Percentiles rank a stretch among this genome's conserved stretches.
Evolutionary conservation across 2,329 filamentous ascomycete species (phyloP).

Genomic region (Emergomyces africanus): DNA sequence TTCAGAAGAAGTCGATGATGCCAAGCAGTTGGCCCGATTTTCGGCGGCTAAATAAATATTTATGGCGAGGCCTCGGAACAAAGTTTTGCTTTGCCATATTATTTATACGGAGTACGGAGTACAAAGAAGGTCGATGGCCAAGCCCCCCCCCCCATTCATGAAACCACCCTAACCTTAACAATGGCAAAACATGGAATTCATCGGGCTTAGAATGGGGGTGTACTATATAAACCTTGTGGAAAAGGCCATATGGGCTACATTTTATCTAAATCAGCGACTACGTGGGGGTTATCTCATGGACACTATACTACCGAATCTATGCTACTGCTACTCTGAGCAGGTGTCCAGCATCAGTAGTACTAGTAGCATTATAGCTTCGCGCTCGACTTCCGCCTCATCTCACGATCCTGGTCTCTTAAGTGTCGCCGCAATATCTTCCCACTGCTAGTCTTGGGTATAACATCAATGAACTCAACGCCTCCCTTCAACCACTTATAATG

Average conservation of each 20-base stretch:
- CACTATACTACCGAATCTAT: background rate
- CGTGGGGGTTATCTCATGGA: background rate
- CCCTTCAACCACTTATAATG: constrained; percentile 34
- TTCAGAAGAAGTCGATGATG: background rate
- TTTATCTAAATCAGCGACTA: background rate
- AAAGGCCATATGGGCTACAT: background rate
- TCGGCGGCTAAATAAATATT: no score
- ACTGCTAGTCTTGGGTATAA: constrained; percentile 34
- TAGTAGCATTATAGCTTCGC: constrained; percentile 6
- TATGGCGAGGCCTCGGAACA: background rate
- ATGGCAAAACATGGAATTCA: no score
- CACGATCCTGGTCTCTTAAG: constrained; percentile 25
- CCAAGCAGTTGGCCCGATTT: background rate
- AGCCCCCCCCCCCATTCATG: background rate
- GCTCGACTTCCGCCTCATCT: background rate
- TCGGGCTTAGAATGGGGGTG: no score
- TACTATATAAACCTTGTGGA: no score
- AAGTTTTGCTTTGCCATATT: background rate
- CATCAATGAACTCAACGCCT: constrained; percentile 32
- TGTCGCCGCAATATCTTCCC: constrained; percentile 36
- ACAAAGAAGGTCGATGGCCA: no score
- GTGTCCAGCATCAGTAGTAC: no score
- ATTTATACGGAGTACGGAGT: background rate
- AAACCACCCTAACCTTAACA: background rate
- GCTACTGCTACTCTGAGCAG: background rate